Conservation (phyloP, 306 rosid genomes). For the Rosa persica region DNA sequence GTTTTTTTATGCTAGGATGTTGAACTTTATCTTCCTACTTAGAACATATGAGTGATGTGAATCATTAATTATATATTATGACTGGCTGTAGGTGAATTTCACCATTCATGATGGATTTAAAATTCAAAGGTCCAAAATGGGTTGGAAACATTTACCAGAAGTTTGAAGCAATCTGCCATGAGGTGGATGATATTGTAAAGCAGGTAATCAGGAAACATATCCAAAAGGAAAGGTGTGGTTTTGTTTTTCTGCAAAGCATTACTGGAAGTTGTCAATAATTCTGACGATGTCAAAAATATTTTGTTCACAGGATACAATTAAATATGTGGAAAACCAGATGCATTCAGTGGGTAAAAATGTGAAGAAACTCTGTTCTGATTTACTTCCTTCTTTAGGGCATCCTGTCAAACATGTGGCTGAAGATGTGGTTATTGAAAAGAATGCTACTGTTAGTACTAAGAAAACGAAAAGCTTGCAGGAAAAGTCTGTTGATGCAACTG, state of each 20-base stretch:
- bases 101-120: constrained; percentile 53
- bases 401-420: constrained; percentile 39
- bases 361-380: constrained; percentile 63
- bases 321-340: constrained; percentile 69
- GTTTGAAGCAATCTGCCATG: constrained; percentile 81
- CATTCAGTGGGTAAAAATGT: constrained; percentile 66
- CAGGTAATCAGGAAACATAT: constrained; percentile 45
- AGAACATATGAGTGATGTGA: background rate
- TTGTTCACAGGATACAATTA: constrained; percentile 60
- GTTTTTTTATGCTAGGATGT: constrained; percentile 4
- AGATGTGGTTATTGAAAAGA: constrained; percentile 27
- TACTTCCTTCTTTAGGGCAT: constrained; percentile 41
- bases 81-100: constrained; percentile 32
- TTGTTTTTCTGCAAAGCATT: background rate
- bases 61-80: constrained; percentile 2
- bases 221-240: background rate
- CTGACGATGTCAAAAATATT: constrained; percentile 12
- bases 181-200: constrained; percentile 63
- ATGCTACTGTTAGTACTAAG: constrained; percentile 22
- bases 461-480: constrained; percentile 28
- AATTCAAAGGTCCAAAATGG: constrained; percentile 54
- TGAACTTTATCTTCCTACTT: background rate
- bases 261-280: constrained; percentile 13
- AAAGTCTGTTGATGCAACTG: constrained; percentile 27
- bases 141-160: constrained; percentile 72